phyloP scores from a whole-genome alignment of 495 filamentous ascomycete genomes.

The Penicillium lividum region DNA sequence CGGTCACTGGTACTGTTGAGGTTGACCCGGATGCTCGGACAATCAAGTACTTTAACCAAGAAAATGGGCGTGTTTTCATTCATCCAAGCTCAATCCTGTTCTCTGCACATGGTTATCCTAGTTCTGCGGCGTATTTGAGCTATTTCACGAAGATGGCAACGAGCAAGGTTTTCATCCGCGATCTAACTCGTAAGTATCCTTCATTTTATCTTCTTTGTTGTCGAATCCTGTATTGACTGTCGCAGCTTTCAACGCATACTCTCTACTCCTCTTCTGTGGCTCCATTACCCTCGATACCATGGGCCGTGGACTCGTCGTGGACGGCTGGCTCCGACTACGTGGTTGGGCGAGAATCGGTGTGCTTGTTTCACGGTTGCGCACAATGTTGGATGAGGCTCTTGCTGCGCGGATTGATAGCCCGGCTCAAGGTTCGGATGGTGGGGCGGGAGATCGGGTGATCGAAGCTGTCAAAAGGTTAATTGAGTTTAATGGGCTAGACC shows the following conservation, averaged over 20 bases:
- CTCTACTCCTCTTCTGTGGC: conserved; percentile 87
- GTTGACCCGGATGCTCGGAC: conserved; percentile 88
- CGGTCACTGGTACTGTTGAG: conserved; percentile 82
- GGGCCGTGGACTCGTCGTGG: conserved; percentile 84
- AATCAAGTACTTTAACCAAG: conserved; percentile 88
- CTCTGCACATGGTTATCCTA: conserved; percentile 70
- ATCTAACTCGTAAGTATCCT: conserved; percentile 74
- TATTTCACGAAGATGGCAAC: conserved; percentile 92
- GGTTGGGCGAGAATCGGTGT: conserved; percentile 97
- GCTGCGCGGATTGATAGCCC: conserved; percentile 78
- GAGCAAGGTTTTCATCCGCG: conserved; percentile 83
- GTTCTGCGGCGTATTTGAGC: conserved; percentile 67
- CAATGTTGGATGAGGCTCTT: conserved; percentile 83
- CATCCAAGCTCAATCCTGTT: conserved; percentile 88
- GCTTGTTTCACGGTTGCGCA: conserved; percentile 76
- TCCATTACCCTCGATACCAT: conserved; percentile 81
- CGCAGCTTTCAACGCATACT: conserved; percentile 85
- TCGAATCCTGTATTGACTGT: conserved; percentile 14
- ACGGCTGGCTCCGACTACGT: conserved; percentile 86
- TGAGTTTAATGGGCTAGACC: conserved; percentile 85
- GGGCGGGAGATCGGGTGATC: conserved; percentile 65
- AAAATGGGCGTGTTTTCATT: conserved; percentile 86
- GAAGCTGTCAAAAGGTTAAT: conserved; percentile 74
- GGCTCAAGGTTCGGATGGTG: conserved; percentile 32
- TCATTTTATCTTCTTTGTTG: conserved; percentile 5